Evolutionary conservation across 305 asterid species (phyloP).

Genomic region (Fraxinus ornus): DNA sequence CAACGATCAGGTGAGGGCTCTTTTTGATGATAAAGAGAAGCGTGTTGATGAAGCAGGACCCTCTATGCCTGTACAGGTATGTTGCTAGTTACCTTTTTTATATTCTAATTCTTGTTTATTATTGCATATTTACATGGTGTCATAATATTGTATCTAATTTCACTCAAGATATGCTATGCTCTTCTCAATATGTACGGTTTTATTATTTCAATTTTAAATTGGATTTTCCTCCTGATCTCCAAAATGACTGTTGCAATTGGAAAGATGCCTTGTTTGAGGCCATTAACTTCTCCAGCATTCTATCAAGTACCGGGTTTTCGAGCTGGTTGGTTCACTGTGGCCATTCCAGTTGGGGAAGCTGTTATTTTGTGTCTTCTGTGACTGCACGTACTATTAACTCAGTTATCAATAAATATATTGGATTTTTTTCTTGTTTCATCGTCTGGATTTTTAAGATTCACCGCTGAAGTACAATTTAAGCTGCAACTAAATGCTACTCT

Average conservation of each 20-base stretch:
- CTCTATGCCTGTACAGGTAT: conserved; percentile 93
- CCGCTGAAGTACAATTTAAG: neutral
- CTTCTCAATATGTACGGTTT: neutral
- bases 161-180: neutral
- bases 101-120: conserved; percentile 2
- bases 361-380: neutral
- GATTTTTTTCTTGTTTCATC: neutral
- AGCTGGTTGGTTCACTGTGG: neutral
- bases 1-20: conserved; percentile 77
- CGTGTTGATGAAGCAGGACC: conserved; percentile 88
- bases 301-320: neutral
- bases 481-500: neutral
- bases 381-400: neutral
- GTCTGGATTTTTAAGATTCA: neutral
- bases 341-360: neutral
- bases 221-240: neutral
- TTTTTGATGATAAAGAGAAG: conserved; percentile 85
- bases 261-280: conserved; percentile 1
- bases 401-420: neutral
- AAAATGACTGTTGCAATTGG: conserved; percentile 8
- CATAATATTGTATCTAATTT: neutral
- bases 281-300: neutral
- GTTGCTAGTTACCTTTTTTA: conserved; percentile 2
- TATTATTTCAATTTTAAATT: conserved; percentile 9
- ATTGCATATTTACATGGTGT: neutral